Conservation (phyloP, 495 filamentous ascomycete genomes). For the Penicillium cinerascens region DNA sequence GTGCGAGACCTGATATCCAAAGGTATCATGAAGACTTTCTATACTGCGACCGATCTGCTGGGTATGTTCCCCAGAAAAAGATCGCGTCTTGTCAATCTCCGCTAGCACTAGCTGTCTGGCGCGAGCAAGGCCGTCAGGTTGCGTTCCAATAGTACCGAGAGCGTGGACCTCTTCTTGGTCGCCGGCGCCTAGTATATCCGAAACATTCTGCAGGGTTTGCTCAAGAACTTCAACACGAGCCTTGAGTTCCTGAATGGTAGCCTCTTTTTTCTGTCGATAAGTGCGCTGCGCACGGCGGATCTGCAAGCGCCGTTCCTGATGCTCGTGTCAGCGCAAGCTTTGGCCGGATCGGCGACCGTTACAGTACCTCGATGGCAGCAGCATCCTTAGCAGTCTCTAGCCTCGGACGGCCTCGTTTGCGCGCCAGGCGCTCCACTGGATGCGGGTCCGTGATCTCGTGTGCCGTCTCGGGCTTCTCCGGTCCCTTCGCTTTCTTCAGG, state of each 20-base stretch:
- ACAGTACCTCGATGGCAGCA: constrained; percentile 22
- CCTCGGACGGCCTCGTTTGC: constrained; percentile 28
- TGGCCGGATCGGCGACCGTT: background rate
- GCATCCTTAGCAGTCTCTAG: constrained; percentile 22
- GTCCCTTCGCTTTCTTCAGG: background rate
- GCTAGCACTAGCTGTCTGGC: constrained; percentile 18
- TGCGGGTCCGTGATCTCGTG: background rate
- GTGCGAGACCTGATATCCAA: constrained; percentile 20
- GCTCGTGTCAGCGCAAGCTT: constrained; percentile 1
- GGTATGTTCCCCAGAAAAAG: background rate
- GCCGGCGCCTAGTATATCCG: constrained; percentile 50
- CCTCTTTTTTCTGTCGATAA: constrained; percentile 82
- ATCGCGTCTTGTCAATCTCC: constrained; percentile 11
- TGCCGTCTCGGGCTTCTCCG: constrained; percentile 15
- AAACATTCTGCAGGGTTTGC: constrained; percentile 65
- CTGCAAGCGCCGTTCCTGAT: constrained; percentile 65
- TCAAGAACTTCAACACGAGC: constrained; percentile 65
- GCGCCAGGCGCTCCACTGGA: constrained; percentile 14
- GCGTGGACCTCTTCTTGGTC: constrained; percentile 1
- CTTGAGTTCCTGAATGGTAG: constrained; percentile 68
- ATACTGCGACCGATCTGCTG: background rate
- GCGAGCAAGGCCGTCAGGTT: constrained; percentile 2
- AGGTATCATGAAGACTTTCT: constrained; percentile 2
- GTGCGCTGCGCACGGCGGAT: constrained; percentile 83
- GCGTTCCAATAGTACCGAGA: background rate